Conservation (phyloP, 371 early-diverging fungal species). For the Apophysomyces ossiformis region DNA sequence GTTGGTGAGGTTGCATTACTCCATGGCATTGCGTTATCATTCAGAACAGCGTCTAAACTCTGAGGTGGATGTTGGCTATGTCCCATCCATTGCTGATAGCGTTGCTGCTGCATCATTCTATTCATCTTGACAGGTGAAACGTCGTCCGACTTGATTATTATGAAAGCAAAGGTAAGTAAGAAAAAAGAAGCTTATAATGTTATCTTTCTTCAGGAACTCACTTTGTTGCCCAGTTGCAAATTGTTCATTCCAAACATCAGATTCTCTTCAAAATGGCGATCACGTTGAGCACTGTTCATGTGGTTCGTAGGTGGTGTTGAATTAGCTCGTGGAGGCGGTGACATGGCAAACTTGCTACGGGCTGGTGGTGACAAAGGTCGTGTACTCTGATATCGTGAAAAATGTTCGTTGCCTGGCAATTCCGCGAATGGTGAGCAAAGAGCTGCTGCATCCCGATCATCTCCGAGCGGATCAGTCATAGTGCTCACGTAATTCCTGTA, state of each 20-base stretch:
- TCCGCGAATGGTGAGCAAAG: neutral
- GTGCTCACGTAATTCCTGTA: slow-evolving; percentile 1
- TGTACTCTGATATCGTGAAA: slow-evolving; percentile 4
- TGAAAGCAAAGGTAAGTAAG: neutral
- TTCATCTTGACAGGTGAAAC: slow-evolving; percentile 6
- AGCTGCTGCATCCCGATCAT: neutral
- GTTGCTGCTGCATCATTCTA: slow-evolving; percentile 23
- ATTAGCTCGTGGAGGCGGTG: slow-evolving; percentile 47
- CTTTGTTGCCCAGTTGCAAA: slow-evolving; percentile 22
- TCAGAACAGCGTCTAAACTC: slow-evolving; percentile 38
- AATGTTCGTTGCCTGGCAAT: neutral
- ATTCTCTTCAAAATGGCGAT: slow-evolving; percentile 22
- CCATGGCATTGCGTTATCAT: slow-evolving; percentile 30
- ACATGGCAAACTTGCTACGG: slow-evolving; percentile 34
- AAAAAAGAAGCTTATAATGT: neutral
- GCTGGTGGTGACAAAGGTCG: slow-evolving; percentile 36
- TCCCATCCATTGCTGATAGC: slow-evolving; percentile 36
- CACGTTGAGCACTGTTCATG: slow-evolving; percentile 15
- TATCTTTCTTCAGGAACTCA: slow-evolving; percentile 7
- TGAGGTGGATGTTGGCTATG: slow-evolving; percentile 26
- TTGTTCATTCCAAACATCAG: slow-evolving; percentile 25
- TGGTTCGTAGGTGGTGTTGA: slow-evolving; percentile 47
- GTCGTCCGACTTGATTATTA: neutral
- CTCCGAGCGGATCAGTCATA: neutral
- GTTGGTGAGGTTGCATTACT: slow-evolving; percentile 22